These are phyloP conservation scores for Pyricularia grisea DNA, from an alignment of 2,329 filamentous ascomycete genomes.

Conservation along the genomic window DNA sequence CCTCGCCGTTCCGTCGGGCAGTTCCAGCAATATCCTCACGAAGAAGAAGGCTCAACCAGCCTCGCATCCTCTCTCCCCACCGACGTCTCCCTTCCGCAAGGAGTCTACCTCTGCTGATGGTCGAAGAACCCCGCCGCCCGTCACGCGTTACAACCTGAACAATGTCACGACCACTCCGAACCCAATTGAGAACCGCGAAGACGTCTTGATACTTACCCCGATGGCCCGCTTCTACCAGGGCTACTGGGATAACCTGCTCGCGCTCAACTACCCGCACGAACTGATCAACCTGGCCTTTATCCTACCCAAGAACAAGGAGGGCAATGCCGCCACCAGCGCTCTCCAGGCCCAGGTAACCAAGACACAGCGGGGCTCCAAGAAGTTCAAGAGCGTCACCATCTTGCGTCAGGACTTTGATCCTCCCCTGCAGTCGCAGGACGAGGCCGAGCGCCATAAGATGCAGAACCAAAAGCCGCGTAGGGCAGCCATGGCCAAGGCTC, in stretches of 20 bases:
- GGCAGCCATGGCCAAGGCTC: conserved; percentile 83
- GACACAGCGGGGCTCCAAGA: conserved; percentile 73
- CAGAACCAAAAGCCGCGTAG: conserved; percentile 78
- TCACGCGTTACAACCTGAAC: conserved; percentile 91
- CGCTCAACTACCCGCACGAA: conserved; percentile 82
- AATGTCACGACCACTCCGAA: conserved; percentile 75
- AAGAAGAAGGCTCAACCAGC: background rate
- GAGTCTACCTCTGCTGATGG: conserved; percentile 38
- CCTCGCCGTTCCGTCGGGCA: conserved; percentile 40
- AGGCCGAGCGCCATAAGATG: conserved; percentile 86
- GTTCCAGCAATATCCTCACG: conserved; percentile 21
- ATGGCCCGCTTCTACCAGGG: conserved; percentile 86
- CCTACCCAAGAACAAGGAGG: conserved; percentile 85
- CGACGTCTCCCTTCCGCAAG: conserved; percentile 66
- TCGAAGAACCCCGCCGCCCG: conserved; percentile 61
- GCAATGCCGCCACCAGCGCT: conserved; percentile 73
- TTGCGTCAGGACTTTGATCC: conserved; percentile 90
- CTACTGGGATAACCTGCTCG: conserved; percentile 91
- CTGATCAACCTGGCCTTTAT: conserved; percentile 95
- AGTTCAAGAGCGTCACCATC: conserved; percentile 90
- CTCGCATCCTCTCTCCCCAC: conserved; percentile 58
- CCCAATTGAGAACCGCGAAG: conserved; percentile 72
- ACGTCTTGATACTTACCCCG: conserved; percentile 83
- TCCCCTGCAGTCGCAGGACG: conserved; percentile 69
- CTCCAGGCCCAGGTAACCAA: conserved; percentile 78